Evolutionary conservation across 305 asterid species (phyloP).

Genomic region (Fraxinus albicans): DNA sequence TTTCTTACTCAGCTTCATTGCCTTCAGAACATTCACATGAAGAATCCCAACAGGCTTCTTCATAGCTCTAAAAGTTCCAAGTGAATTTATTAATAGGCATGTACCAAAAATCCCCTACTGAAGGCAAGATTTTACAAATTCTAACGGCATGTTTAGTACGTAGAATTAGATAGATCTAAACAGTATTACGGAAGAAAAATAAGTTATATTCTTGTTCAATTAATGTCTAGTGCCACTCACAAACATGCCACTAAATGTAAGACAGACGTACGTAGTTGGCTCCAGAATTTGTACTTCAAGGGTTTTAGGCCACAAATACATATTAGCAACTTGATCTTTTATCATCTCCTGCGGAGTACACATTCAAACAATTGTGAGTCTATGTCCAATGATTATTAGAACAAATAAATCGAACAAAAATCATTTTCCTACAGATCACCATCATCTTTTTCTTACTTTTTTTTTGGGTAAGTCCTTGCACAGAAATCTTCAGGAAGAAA

Average conservation of each 20-base stretch:
- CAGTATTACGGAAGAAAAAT: not conserved
- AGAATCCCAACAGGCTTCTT: slow-evolving; percentile 92
- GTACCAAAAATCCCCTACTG: slow-evolving; percentile 8
- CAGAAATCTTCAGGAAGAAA: not conserved
- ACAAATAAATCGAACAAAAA: not conserved
- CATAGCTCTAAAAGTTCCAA: slow-evolving; percentile 67
- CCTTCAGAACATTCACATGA: slow-evolving; percentile 78
- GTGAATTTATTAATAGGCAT: slow-evolving; percentile 12
- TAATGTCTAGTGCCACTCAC: not conserved
- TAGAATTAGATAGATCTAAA: not conserved
- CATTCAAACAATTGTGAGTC: not conserved
- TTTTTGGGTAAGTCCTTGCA: not conserved
- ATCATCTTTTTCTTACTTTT: not conserved
- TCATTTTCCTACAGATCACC: not conserved
- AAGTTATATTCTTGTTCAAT: not conserved
- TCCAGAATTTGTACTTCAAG: not conserved
- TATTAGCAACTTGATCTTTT: not conserved
- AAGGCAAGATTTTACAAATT: slow-evolving; percentile 19
- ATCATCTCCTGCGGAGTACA: not conserved
- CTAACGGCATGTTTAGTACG: slow-evolving; percentile 9
- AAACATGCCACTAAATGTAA: not conserved
- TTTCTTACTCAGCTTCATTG: slow-evolving; percentile 79
- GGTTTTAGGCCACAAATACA: not conserved
- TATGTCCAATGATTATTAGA: not conserved
- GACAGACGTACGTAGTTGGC: not conserved